phyloP scores from a whole-genome alignment of 176 grass and related monocot species.

The Themeda triandra region DNA sequence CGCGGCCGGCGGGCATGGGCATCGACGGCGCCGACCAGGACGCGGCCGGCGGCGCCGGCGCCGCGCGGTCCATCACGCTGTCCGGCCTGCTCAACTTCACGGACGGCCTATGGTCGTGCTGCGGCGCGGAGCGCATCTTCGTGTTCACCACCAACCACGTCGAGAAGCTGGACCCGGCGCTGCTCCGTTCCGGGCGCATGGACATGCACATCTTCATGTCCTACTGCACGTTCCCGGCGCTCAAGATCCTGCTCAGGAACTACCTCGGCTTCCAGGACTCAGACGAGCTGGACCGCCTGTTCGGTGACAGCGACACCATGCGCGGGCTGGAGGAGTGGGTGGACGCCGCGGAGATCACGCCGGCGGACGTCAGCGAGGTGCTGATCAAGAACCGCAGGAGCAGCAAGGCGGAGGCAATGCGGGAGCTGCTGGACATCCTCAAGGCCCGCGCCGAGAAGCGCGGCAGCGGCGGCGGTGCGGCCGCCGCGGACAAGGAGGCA shows the following conservation, averaged over 20 bases:
- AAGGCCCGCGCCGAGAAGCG: constrained; percentile 41
- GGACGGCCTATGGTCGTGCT: constrained; percentile 90
- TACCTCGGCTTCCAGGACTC: constrained; percentile 42
- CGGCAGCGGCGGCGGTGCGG: not conserved
- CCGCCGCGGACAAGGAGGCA: not conserved
- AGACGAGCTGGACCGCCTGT: constrained; percentile 15
- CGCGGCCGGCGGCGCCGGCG: not conserved
- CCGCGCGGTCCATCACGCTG: constrained; percentile 50
- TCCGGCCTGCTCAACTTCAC: constrained; percentile 90
- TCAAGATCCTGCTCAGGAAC: constrained; percentile 75
- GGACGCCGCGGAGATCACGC: constrained; percentile 65
- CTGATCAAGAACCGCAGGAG: constrained; percentile 70
- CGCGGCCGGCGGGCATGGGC: not conserved
- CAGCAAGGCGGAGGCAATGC: constrained; percentile 43
- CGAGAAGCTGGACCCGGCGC: constrained; percentile 85
- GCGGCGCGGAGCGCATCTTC: constrained; percentile 86
- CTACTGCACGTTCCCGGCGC: constrained; percentile 67
- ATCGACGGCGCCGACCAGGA: constrained; percentile 29
- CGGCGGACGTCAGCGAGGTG: constrained; percentile 88
- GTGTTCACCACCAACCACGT: constrained; percentile 94
- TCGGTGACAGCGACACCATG: no score
- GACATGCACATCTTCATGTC: constrained; percentile 94
- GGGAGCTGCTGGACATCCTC: constrained; percentile 31
- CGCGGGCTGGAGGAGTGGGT: constrained; percentile 40
- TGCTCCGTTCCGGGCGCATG: constrained; percentile 87